Conservation (phyloP, 139 green algal genomes). For the Chlorella sp. region DNA sequence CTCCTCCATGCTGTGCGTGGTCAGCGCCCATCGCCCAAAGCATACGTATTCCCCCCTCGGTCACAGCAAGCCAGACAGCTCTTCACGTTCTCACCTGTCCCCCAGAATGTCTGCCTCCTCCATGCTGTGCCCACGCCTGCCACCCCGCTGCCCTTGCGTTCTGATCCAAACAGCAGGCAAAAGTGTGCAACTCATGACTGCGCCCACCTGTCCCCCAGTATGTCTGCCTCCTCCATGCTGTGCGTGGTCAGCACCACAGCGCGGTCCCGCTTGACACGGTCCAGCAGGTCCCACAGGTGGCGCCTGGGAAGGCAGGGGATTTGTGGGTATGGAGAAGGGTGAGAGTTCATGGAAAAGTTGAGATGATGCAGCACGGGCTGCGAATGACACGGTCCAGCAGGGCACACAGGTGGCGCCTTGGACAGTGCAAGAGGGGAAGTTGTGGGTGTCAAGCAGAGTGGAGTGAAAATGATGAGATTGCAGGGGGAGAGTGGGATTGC, state of each 20-base stretch:
- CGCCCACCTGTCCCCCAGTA: slow-evolving; percentile 82
- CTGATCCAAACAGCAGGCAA: too few relatives aligned
- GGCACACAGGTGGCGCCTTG: not conserved
- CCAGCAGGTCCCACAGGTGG: slow-evolving; percentile 86
- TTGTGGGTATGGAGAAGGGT: not conserved
- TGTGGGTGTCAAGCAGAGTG: not conserved
- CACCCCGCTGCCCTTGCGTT: too few relatives aligned
- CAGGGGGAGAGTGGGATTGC: not conserved
- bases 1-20: too few relatives aligned
- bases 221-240: slow-evolving; percentile 91
- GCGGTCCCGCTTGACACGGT: slow-evolving; percentile 70
- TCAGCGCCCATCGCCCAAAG: too few relatives aligned
- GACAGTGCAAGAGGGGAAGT: too few relatives aligned
- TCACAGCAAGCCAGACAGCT: not conserved
- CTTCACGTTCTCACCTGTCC: too few relatives aligned
- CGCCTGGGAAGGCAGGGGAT: slow-evolving; percentile 51
- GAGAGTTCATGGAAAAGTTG: too few relatives aligned
- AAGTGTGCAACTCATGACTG: not conserved
- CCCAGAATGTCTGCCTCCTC: too few relatives aligned
- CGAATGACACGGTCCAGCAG: not conserved
- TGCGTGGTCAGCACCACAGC: slow-evolving; percentile 94
- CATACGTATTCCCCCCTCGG: too few relatives aligned
- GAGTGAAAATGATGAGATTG: not conserved
- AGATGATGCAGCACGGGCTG: too few relatives aligned
- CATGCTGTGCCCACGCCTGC: too few relatives aligned